Conservation (phyloP, 768 basidiomycete genomes). For the Tremella fuciformis region DNA sequence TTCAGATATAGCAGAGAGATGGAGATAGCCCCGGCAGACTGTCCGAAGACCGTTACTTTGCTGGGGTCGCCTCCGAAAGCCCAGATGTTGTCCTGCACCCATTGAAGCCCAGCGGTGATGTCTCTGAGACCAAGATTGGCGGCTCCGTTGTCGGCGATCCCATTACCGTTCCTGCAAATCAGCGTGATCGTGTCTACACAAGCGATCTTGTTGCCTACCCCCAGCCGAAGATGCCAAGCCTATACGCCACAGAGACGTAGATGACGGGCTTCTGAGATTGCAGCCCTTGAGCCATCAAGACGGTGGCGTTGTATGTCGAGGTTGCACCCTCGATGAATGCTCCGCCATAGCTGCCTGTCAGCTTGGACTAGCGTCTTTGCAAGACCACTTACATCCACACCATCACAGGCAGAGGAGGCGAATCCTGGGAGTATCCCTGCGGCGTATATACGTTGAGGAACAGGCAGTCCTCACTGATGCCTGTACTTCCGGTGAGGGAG, state of each 20-base stretch:
- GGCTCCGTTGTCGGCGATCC: slow-evolving; percentile 33
- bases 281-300: slow-evolving; percentile 30
- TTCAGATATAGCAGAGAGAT: slow-evolving; percentile 54
- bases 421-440: slow-evolving; percentile 30
- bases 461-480: slow-evolving; percentile 57
- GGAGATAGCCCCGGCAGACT: slow-evolving; percentile 61
- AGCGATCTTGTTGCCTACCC: slow-evolving; percentile 20
- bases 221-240: slow-evolving; percentile 59
- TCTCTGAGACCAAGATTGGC: slow-evolving; percentile 63
- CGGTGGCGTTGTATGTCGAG: slow-evolving; percentile 49
- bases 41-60: slow-evolving; percentile 57
- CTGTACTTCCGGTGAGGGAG: slow-evolving; percentile 1
- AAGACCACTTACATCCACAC: slow-evolving; percentile 51
- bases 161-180: slow-evolving; percentile 29
- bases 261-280: slow-evolving; percentile 53
- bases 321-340: slow-evolving; percentile 49
- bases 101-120: slow-evolving; percentile 61
- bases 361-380: not conserved
- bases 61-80: slow-evolving; percentile 64
- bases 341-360: slow-evolving; percentile 52
- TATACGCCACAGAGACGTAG: slow-evolving; percentile 59
- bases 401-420: slow-evolving; percentile 55
- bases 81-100: slow-evolving; percentile 65
- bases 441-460: slow-evolving; percentile 58
- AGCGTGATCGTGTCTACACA: slow-evolving; percentile 2